These are phyloP conservation scores for Podaxis pistillaris DNA, from an alignment of 768 basidiomycete species.

Conservation along the genomic window DNA sequence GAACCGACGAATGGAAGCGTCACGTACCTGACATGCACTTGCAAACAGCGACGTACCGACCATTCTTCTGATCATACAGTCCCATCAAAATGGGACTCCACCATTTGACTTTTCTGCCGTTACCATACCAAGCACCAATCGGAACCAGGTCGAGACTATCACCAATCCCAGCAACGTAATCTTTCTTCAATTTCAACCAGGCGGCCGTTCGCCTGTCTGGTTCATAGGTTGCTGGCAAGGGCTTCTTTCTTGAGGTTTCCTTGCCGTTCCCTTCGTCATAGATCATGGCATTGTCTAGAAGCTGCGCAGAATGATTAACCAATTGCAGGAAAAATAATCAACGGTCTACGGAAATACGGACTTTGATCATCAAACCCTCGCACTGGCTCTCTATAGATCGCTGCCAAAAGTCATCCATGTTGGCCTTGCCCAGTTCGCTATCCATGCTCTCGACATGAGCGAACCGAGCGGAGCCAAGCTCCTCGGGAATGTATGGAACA, in stretches of 20 bases:
- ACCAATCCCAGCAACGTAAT: slow-evolving; percentile 80
- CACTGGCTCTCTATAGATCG: slow-evolving; percentile 72
- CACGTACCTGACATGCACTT: slow-evolving; percentile 84
- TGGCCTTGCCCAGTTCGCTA: slow-evolving; percentile 58
- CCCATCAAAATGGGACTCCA: slow-evolving; percentile 89
- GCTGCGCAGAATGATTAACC: slow-evolving; percentile 31
- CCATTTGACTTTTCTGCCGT: slow-evolving; percentile 87
- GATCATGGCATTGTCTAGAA: slow-evolving; percentile 58
- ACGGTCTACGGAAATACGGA: slow-evolving; percentile 23
- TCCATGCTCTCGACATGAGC: slow-evolving; percentile 73
- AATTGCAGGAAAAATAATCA: neutral
- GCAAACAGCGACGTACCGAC: slow-evolving; percentile 72
- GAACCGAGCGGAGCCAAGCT: slow-evolving; percentile 54
- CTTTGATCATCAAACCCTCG: slow-evolving; percentile 96
- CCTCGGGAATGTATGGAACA: slow-evolving; percentile 45
- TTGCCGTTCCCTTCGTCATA: slow-evolving; percentile 26
- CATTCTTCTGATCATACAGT: slow-evolving; percentile 62
- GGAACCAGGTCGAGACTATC: slow-evolving; percentile 74
- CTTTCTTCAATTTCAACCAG: slow-evolving; percentile 93
- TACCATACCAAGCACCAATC: slow-evolving; percentile 85
- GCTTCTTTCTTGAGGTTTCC: slow-evolving; percentile 49
- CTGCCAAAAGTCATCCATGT: slow-evolving; percentile 74
- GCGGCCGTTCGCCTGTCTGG: slow-evolving; percentile 82
- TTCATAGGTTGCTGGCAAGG: slow-evolving; percentile 85
- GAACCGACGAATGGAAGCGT: neutral